Conservation (phyloP, 768 basidiomycete species). For the Termitomyces sp. region DNA sequence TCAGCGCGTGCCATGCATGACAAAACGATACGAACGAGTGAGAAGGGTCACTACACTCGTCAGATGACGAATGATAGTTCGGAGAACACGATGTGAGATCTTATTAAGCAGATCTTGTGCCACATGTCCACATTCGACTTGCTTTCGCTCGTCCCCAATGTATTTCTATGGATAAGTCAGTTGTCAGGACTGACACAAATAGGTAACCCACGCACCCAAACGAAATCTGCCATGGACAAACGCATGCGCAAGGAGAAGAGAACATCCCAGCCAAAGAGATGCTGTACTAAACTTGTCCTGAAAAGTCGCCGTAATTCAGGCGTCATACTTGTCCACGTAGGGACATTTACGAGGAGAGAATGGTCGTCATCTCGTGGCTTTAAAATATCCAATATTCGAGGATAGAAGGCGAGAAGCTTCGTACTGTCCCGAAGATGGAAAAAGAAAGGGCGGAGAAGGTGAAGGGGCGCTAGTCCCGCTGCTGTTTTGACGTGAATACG, state of each 20-base stretch:
- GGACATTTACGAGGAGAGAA: slow-evolving; percentile 23
- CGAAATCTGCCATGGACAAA: slow-evolving; percentile 45
- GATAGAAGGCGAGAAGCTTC: slow-evolving; percentile 30
- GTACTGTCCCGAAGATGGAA: slow-evolving; percentile 34
- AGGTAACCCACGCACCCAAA: slow-evolving; percentile 33
- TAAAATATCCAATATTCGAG: slow-evolving; percentile 42
- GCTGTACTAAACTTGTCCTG: slow-evolving; percentile 41
- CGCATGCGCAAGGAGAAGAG: slow-evolving; percentile 50
- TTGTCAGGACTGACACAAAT: not conserved
- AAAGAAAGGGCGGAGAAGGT: slow-evolving; percentile 46
- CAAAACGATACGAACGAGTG: slow-evolving; percentile 29
- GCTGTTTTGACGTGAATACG: slow-evolving; percentile 16
- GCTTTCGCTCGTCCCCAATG: slow-evolving; percentile 34
- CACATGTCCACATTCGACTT: slow-evolving; percentile 41
- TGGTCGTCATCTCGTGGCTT: slow-evolving; percentile 26
- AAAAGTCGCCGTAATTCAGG: slow-evolving; percentile 38
- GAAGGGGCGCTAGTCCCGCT: slow-evolving; percentile 40
- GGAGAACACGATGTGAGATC: slow-evolving; percentile 49
- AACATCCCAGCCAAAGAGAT: slow-evolving; percentile 59
- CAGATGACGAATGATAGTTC: slow-evolving; percentile 53
- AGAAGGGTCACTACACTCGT: slow-evolving; percentile 37
- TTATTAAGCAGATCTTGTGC: slow-evolving; percentile 43
- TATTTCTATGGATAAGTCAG: slow-evolving; percentile 33
- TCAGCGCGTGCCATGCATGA: not conserved
- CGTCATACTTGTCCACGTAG: slow-evolving; percentile 22